Percentiles rank a stretch among this genome's conserved stretches.
phyloP scores from a whole-genome alignment of 345 rosid genomes.

The Euphorbia peplus region DNA sequence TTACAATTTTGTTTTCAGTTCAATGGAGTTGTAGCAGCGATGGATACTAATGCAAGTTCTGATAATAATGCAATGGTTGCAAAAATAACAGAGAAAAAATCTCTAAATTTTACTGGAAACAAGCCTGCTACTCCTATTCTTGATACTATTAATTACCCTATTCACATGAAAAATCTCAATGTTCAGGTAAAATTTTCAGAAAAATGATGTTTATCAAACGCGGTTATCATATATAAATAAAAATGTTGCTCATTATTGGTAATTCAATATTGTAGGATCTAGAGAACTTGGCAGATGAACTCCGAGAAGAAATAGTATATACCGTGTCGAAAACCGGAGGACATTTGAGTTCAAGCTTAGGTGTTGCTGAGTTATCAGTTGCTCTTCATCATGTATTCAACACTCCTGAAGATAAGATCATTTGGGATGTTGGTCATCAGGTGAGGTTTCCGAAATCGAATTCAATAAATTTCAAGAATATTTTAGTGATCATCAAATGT shows the following conservation, averaged over 20 bases:
- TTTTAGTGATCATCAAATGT: no score
- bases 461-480: no score
- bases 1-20: no score
- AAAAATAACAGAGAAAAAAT: conserved; percentile 10
- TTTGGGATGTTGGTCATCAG: conserved; percentile 68
- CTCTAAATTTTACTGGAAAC: conserved; percentile 30
- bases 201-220: neutral
- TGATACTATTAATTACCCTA: conserved; percentile 38
- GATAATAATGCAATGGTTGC: neutral
- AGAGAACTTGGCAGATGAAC: conserved; percentile 33
- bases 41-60: conserved; percentile 13
- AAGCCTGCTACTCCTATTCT: conserved; percentile 42
- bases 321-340: conserved; percentile 52
- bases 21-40: conserved; percentile 12
- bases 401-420: conserved; percentile 45
- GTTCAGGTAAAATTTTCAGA: conserved; percentile 20
- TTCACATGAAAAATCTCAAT: conserved; percentile 43
- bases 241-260: no score
- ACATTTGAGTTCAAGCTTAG: conserved; percentile 46
- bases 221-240: no score
- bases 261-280: conserved; percentile 32
- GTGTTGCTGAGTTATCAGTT: conserved; percentile 48
- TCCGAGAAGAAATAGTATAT: conserved; percentile 43
- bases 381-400: conserved; percentile 55
- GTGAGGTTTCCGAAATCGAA: conserved; percentile 23